Conservation (phyloP, 2,329 filamentous ascomycete genomes). For the Fusarium devonianum region DNA sequence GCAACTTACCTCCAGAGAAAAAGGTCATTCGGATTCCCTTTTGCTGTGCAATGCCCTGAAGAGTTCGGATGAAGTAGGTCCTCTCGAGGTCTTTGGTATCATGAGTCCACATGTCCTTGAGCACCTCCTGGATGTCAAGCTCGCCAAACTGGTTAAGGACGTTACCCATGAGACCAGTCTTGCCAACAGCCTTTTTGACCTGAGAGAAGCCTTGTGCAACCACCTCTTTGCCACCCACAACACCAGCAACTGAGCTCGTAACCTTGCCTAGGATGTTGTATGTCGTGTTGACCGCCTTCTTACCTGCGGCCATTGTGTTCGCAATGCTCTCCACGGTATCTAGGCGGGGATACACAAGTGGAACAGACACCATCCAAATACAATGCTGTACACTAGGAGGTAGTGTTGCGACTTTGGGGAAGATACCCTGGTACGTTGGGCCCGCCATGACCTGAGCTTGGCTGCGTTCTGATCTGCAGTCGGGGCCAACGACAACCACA, state of each 20-base stretch:
- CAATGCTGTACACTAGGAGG: constrained; percentile 96
- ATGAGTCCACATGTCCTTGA: constrained; percentile 98
- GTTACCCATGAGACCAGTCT: constrained; percentile 92
- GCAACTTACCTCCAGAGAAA: constrained; percentile 76
- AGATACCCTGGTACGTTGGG: constrained; percentile 95
- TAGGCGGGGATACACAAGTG: constrained; percentile 86
- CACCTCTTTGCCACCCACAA: constrained; percentile 92
- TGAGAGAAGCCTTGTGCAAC: constrained; percentile 92
- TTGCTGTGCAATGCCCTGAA: constrained; percentile 94
- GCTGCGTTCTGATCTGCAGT: constrained; percentile 90
- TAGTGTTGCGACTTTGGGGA: constrained; percentile 90
- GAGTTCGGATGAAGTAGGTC: constrained; percentile 93
- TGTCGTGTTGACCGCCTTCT: constrained; percentile 94
- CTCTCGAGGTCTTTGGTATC: constrained; percentile 97
- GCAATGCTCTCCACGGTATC: constrained; percentile 92
- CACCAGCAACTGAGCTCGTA: constrained; percentile 91
- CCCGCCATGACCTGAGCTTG: constrained; percentile 93
- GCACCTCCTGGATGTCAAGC: constrained; percentile 90
- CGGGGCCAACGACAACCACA: constrained; percentile 86
- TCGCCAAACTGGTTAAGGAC: constrained; percentile 97
- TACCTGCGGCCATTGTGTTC: constrained; percentile 90
- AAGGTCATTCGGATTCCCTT: constrained; percentile 98
- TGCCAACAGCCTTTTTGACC: constrained; percentile 96
- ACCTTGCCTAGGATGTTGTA: constrained; percentile 97
- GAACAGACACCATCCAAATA: constrained; percentile 93